These are phyloP conservation scores for Actinomortierella ambigua DNA, from an alignment of 371 early-diverging fungal species.

Conservation along the genomic window DNA sequence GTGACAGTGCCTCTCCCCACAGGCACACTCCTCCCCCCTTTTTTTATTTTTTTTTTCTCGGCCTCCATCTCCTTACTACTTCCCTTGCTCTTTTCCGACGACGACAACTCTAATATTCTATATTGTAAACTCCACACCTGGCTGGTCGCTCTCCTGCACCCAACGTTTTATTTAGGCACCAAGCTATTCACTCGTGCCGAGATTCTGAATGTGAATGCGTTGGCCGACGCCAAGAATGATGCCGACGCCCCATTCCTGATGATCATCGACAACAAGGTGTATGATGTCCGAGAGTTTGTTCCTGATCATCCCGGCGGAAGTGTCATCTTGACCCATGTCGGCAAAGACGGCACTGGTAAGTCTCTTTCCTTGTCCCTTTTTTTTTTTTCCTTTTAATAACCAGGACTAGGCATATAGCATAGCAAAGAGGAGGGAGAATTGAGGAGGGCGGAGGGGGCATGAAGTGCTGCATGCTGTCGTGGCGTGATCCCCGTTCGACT, in stretches of 20 bases:
- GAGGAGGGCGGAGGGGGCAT: no score
- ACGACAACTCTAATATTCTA: neutral
- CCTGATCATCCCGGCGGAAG: conserved; percentile 88
- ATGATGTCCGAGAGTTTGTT: conserved; percentile 85
- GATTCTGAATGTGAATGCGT: conserved; percentile 40
- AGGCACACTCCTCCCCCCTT: neutral
- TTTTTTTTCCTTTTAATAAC: neutral
- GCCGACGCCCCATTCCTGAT: conserved; percentile 54
- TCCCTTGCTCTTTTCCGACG: conserved; percentile 3
- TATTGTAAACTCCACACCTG: neutral
- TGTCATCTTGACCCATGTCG: conserved; percentile 75
- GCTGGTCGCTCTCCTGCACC: neutral
- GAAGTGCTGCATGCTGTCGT: no score
- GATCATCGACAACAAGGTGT: conserved; percentile 84
- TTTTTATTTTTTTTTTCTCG: neutral
- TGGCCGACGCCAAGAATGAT: conserved; percentile 48
- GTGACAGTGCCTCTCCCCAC: neutral
- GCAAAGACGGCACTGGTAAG: conserved; percentile 84
- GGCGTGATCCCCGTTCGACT: no score
- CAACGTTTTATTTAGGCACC: conserved; percentile 22
- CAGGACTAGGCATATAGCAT: no score
- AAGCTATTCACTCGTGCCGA: conserved; percentile 42
- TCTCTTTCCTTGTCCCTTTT: conserved; percentile 6
- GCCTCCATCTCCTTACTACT: neutral
- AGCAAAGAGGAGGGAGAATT: no score